Evolutionary conservation across 1,284 basidiomycete genomes (phyloP).

Genomic region (Ceratobasidium sp.): DNA sequence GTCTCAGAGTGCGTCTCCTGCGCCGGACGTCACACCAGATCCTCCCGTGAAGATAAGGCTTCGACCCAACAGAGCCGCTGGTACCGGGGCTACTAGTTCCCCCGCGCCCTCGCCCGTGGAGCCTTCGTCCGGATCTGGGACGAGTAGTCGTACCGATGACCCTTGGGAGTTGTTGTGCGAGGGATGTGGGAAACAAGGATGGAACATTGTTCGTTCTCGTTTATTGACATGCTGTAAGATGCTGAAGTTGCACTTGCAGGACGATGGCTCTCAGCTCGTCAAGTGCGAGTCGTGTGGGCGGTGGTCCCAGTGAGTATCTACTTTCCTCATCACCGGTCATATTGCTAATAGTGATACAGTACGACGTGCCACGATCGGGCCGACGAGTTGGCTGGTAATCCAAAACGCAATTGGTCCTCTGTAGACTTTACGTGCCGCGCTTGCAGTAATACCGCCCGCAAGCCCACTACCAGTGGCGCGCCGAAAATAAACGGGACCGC

Average conservation of each 20-base stretch:
- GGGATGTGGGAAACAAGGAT: slow-evolving; percentile 75
- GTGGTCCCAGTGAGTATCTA: slow-evolving; percentile 73
- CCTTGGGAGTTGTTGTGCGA: slow-evolving; percentile 90
- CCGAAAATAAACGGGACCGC: slow-evolving; percentile 24
- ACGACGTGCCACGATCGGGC: slow-evolving; percentile 79
- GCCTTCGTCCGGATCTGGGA: slow-evolving; percentile 8
- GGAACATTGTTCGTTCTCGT: slow-evolving; percentile 71
- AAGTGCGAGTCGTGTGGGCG: slow-evolving; percentile 82
- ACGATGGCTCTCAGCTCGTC: slow-evolving; percentile 80
- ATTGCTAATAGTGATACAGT: slow-evolving; percentile 36
- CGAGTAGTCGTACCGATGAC: slow-evolving; percentile 58
- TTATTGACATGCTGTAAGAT: slow-evolving; percentile 12
- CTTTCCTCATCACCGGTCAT: not conserved
- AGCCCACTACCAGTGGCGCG: not conserved
- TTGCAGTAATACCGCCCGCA: slow-evolving; percentile 46
- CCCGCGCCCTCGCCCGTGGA: slow-evolving; percentile 16
- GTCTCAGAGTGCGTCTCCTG: slow-evolving; percentile 36
- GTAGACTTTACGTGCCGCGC: slow-evolving; percentile 66
- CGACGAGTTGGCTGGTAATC: slow-evolving; percentile 68
- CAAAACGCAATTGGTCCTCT: slow-evolving; percentile 75
- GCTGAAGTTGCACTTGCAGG: slow-evolving; percentile 60
- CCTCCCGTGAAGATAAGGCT: slow-evolving; percentile 40
- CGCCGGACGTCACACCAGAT: slow-evolving; percentile 9
- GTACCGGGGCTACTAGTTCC: not conserved
- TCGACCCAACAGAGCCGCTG: not conserved